These are phyloP conservation scores for Diaporthe vexans DNA, from an alignment of 2,329 filamentous ascomycete genomes.

Conservation along the genomic window DNA sequence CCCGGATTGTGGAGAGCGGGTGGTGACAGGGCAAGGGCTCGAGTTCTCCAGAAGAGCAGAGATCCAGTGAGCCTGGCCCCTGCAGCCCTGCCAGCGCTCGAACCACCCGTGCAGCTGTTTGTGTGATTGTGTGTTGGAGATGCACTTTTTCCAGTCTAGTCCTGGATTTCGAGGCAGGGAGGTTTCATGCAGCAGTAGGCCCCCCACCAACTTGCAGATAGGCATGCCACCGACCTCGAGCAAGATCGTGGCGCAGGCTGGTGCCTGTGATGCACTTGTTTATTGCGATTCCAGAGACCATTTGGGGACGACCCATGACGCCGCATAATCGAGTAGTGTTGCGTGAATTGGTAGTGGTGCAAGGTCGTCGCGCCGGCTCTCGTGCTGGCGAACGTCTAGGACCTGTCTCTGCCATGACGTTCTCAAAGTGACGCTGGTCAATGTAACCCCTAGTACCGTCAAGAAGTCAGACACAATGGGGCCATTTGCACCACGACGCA, in stretches of 20 bases:
- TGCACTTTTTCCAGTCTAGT: background rate
- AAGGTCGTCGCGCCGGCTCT: background rate
- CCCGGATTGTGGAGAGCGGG: constrained; percentile 7
- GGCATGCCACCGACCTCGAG: constrained; percentile 8
- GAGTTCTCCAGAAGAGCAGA: background rate
- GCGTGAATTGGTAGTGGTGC: background rate
- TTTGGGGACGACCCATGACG: background rate
- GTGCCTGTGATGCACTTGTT: constrained; percentile 6
- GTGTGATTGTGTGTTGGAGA: background rate
- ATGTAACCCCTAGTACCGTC: background rate
- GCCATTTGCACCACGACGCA: background rate
- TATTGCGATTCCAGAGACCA: background rate
- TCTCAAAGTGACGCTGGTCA: background rate
- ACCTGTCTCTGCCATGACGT: background rate
- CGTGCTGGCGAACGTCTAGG: background rate
- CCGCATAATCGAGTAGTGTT: background rate
- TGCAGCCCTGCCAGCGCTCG: constrained; percentile 15
- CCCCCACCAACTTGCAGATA: background rate
- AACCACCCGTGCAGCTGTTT: background rate
- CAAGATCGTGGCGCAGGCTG: constrained; percentile 28
- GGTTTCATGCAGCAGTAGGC: constrained; percentile 13
- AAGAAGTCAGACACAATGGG: background rate
- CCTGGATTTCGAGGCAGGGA: constrained; percentile 21
- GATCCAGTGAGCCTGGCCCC: background rate
- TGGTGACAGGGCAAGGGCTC: constrained; percentile 11